Evolutionary conservation across 352 stramenopile species (phyloP).

Genomic region (Phytophthora sp.): DNA sequence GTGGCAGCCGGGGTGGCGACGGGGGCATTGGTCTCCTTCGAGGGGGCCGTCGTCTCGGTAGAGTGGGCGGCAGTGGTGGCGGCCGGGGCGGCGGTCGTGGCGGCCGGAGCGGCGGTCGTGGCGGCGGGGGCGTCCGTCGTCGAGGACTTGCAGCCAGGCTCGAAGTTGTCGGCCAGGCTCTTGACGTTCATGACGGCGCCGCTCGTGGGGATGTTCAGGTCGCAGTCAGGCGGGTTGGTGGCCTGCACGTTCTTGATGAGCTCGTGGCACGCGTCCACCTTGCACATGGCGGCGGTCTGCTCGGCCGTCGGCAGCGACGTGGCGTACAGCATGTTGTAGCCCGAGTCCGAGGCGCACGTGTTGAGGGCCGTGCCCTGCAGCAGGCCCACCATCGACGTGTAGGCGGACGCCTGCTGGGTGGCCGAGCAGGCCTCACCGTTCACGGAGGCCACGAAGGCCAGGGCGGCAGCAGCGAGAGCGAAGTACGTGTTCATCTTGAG

Average conservation of each 20-base stretch:
- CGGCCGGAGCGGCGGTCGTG: background rate
- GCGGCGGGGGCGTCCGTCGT: slow-evolving; percentile 11
- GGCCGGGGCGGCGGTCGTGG: background rate
- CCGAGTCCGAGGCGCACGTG: slow-evolving; percentile 23
- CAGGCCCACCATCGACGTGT: slow-evolving; percentile 27
- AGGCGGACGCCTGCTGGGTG: slow-evolving; percentile 23
- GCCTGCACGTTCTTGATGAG: slow-evolving; percentile 39
- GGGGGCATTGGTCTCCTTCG: background rate
- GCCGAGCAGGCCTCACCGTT: slow-evolving; percentile 30
- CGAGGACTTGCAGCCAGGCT: slow-evolving; percentile 26
- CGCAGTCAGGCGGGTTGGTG: slow-evolving; percentile 43
- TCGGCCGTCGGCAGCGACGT: slow-evolving; percentile 33
- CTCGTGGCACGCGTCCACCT: slow-evolving; percentile 28
- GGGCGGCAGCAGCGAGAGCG: slow-evolving; percentile 24
- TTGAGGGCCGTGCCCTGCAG: slow-evolving; percentile 19
- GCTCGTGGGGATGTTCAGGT: slow-evolving; percentile 45
- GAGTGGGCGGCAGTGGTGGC: slow-evolving; percentile 5
- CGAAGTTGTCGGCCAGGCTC: slow-evolving; percentile 37
- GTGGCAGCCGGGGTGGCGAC: slow-evolving; percentile 6
- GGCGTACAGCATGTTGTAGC: slow-evolving; percentile 48
- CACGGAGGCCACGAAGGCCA: slow-evolving; percentile 36
- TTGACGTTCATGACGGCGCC: slow-evolving; percentile 45
- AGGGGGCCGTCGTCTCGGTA: background rate
- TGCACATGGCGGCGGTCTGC: slow-evolving; percentile 49
- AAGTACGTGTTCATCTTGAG: slow-evolving; percentile 43